phyloP scores from a whole-genome alignment of 495 filamentous ascomycete species.

The Xylaria flabelliformis region DNA sequence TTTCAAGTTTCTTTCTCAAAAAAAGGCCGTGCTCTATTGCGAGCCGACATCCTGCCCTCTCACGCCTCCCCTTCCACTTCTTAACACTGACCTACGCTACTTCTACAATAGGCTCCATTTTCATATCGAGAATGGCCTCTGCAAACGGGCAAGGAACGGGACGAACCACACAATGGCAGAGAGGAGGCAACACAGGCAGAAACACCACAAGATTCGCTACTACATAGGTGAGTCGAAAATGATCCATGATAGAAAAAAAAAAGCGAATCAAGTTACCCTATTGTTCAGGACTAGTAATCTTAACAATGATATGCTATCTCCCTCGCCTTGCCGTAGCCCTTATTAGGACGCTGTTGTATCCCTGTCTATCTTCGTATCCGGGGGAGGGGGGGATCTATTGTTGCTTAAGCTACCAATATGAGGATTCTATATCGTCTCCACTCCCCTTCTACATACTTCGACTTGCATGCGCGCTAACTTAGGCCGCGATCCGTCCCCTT shows the following conservation, averaged over 20 bases:
- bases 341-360: not conserved
- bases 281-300: not conserved
- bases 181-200: not conserved
- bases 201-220: not conserved
- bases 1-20: not conserved
- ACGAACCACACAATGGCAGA: not conserved
- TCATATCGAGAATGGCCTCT: not conserved
- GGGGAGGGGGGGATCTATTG: conserved; percentile 7
- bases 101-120: not conserved
- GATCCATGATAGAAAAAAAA: not conserved
- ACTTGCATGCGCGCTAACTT: conserved; percentile 41
- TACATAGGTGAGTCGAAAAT: not conserved
- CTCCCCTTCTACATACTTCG: conserved; percentile 41
- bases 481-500: conserved; percentile 39
- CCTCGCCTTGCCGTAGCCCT: not conserved
- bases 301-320: not conserved
- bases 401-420: not conserved
- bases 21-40: not conserved
- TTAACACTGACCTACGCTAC: not conserved
- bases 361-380: conserved; percentile 3
- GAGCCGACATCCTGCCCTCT: not conserved
- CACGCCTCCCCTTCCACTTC: not conserved
- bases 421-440: conserved; percentile 40
- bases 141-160: not conserved
- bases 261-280: not conserved